Base-by-base conservation (phyloP, 495 filamentous ascomycete species). In the Parathielavia hyrcaniae region DNA sequence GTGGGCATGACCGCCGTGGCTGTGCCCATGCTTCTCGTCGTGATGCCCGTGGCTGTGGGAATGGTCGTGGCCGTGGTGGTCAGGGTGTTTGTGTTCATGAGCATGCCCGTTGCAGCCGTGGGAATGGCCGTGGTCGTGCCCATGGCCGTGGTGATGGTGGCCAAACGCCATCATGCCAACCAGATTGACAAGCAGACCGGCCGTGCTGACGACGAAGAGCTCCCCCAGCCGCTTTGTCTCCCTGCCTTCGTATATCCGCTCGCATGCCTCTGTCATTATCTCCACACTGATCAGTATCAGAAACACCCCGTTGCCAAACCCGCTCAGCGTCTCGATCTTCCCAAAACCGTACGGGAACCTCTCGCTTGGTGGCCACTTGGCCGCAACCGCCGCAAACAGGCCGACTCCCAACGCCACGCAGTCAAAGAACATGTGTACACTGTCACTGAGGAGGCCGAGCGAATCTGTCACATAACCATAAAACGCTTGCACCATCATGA, bases 361-460 rank as follows among this genome's bases (percentile, higher is more conserved):
- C 60, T 84, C 76, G 66, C 84, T 95, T 1, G 91, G 86, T 1
- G 91, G 90, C 92, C 92, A 97, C 71, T 97, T 97, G 67, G 89
- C 95, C 79, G 95, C 92, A 13, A 99, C 90, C 12, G 95, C 86
- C n/a, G 93, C 93, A 63, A 89, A 89, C 10, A 99, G 80, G 14
- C 93, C 93, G 16, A 97, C 89, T 1, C 87, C 85, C 20, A 99
- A 79, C 19, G 93, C 93, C 14, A 96, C 80, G 62, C 93, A 99
- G 70, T 99, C 93, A 61, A 99, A 99, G 68, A 99, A 95, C 93
- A 99, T 99, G 72, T 99, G 93, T 59, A 99, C 95, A 66, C 90
- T 96, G 71, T 99, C 93, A 63, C 90, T 96, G 5, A 99, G 83
- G 4, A 99, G 79, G 1, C 93, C 93, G 8, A 99, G 79, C 1